Percentiles rank a stretch among this genome's conserved stretches.
phyloP scores from a whole-genome alignment of 257 asterid genomes.

The Pogostemon cablin region DNA sequence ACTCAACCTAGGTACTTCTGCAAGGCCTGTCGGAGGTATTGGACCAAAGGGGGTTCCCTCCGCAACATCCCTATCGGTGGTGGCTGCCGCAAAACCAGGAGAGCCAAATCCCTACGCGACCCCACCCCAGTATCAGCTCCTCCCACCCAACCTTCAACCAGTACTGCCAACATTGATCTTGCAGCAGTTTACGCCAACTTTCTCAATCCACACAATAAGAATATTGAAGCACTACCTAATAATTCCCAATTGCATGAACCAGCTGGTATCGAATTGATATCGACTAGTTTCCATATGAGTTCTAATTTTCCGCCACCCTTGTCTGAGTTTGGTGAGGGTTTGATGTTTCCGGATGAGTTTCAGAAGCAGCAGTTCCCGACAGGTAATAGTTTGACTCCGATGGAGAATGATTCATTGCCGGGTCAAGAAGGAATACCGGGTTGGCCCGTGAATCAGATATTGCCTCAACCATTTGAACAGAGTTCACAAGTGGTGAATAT shows the following conservation, averaged over 20 bases:
- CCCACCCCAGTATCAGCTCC: background rate
- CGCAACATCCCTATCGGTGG: conserved; percentile 82
- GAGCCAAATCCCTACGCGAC: conserved; percentile 32
- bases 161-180: conserved; percentile 46
- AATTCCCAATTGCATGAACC: background rate
- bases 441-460: conserved; percentile 46
- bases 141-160: conserved; percentile 2
- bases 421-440: conserved; percentile 28
- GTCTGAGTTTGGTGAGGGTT: conserved; percentile 33
- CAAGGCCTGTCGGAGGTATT: conserved; percentile 76
- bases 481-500: conserved; percentile 24
- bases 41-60: conserved; percentile 89
- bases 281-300: conserved; percentile 15
- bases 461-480: conserved; percentile 23
- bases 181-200: conserved; percentile 68
- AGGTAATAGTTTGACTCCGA: conserved; percentile 10
- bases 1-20: conserved; percentile 82
- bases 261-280: conserved; percentile 29
- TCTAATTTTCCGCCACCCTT: conserved; percentile 26
- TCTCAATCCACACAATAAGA: conserved; percentile 42
- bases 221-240: background rate
- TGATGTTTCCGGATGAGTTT: conserved; percentile 29
- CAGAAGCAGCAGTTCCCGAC: background rate
- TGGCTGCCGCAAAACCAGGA: conserved; percentile 65
- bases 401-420: conserved; percentile 33